Base-by-base conservation (phyloP, 2,329 filamentous ascomycete genomes). In the Calonectria pseudoreteaudii region DNA sequence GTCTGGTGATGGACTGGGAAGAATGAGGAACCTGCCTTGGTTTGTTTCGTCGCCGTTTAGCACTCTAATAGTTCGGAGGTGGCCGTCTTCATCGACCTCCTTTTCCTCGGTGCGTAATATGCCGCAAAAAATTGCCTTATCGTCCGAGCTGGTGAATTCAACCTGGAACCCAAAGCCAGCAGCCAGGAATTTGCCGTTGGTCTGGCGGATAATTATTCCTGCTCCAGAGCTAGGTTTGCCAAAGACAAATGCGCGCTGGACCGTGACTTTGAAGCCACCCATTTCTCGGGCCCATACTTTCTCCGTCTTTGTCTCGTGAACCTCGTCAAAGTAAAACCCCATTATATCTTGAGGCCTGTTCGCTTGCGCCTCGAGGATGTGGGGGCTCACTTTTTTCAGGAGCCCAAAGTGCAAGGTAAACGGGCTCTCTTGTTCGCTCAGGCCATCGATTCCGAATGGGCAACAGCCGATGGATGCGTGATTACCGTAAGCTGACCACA, bases 271-370 rank as follows among this genome's bases (percentile, higher is more conserved):
- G 58, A 38, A 47, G 6, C 58, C 38, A 8, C 50, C 66, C 34
- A 18, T 20, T 23, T 16, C 30, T 28, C 30, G 53, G 2, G 7
- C 26, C 36, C 36, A 64, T 41, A 10, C 16, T 11, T 11, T 9
- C 9, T 41, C n/a, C 14, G n/a, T 18, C 11, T 16, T 26, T 8
- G 41, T 34, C 34, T 41, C 47, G 3, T n/a, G 20, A 3, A 28
- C 30, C n/a, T 68, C 66, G 23, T 68, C 66, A 58, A 68, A 68
- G 14, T 26, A 68, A 20, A 68, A 68, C 4, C 66, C 66, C 23
- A 56, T 56, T 13, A 68, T 49, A 20, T 47, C 47, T 28, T 34
- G 34, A 7, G 66, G 52, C 11, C 50, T 26, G 31, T 56, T 56
- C 9, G 5, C 14, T 34, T 56, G 52, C 13, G 66, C 52, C 9